phyloP scores from a whole-genome alignment of 257 asterid genomes.

The Solanum gracilifrons region DNA sequence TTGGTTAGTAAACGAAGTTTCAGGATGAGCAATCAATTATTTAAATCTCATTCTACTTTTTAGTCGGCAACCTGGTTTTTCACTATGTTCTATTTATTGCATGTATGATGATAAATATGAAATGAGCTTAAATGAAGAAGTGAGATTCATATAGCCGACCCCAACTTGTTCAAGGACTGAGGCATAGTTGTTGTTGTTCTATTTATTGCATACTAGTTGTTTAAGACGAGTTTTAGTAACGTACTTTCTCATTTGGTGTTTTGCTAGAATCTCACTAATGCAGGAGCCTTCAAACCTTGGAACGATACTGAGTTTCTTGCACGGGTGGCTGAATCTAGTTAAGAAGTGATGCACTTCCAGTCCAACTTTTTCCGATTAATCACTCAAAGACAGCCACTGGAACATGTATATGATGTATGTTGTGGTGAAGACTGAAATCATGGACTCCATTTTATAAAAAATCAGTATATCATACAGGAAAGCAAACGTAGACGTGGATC shows the following conservation, averaged over 20 bases:
- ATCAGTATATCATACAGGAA: background rate
- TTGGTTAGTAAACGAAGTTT: background rate
- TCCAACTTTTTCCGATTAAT: background rate
- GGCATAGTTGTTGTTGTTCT: background rate
- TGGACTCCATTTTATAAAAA: background rate
- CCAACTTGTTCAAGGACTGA: background rate
- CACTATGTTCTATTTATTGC: background rate
- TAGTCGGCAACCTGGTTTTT: background rate
- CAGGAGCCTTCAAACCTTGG: background rate
- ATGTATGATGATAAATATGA: background rate
- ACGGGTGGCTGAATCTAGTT: background rate
- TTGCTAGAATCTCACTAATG: background rate
- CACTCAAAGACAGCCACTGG: background rate
- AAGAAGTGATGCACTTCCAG: background rate
- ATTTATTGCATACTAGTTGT: background rate
- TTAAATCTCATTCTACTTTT: background rate
- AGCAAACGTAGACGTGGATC: background rate
- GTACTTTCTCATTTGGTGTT: background rate
- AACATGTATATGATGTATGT: background rate
- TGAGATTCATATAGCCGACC: background rate
- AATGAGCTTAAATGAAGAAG: background rate
- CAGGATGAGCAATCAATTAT: background rate
- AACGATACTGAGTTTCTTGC: background rate
- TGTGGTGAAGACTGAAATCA: background rate
- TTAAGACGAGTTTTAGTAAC: background rate